Evolutionary conservation across 2,329 filamentous ascomycete genomes (phyloP), one percentile per base, ranked within the genome.

Genomic region (Trichoderma guizhouense): DNA sequence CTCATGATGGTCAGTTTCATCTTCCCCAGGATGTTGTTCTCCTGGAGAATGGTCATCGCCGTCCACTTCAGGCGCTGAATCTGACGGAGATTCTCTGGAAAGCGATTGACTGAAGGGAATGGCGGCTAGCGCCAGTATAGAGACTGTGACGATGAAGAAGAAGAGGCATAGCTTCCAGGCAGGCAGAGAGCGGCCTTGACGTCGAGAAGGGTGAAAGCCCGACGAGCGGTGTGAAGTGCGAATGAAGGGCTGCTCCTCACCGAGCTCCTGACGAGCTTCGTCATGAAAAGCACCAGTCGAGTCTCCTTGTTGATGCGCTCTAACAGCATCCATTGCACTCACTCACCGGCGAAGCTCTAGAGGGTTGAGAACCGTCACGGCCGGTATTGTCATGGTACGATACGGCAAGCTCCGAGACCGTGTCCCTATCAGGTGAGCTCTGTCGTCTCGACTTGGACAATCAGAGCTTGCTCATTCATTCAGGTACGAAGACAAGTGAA

Each of bases 91-190:
- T 12, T 21, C 57, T 28, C 11, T 43, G 24, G 69, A 67, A 8
- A 58, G 71, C 1, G 67, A 66, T 7, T 74, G 70, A 9, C 70
- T 72, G 4, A 81, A 71, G 3, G 76, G 66, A 1, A 79, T 51
- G 2, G 65, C 72, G 9, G 75, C 70, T 1, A 81, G 69, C 0
- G 57, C 66, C 1, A 80, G 68, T 14, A 78, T 57, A 2, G 78
- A 79, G 15, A 77, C 3, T 5, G 77, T 36, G 7, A 75, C 71
- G 1, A 79, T 64, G n/a, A 75, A 47, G n/a, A 75, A 62, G n/a
- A 78, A 76, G 15, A 76, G 8, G 8, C 43, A 14, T 18, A 76
- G 68, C 34, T 71, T 74, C 62, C 74, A 74, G 21, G 71, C 57
- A 15, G 64, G 51, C 24, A 4, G 71, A 30, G 60, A 36, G 14